Evolutionary conservation across 192 early-diverging fungal species (phyloP).

Genomic region (Diversispora epigaea): DNA sequence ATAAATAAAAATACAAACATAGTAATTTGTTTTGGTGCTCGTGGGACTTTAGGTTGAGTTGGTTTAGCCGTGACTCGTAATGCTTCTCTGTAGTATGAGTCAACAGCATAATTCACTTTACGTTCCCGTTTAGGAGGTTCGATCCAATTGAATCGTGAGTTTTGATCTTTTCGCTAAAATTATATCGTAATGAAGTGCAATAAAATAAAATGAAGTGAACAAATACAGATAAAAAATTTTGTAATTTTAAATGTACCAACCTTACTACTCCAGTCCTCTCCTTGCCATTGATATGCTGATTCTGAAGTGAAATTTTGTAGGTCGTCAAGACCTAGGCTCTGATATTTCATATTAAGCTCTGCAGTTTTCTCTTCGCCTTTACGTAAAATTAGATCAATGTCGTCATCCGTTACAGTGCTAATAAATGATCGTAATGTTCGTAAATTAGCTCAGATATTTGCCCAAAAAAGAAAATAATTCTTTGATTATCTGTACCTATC

Average conservation of each 20-base stretch:
- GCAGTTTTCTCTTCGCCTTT: constrained; percentile 85
- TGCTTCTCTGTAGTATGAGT: constrained; percentile 91
- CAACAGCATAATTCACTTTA: constrained; percentile 87
- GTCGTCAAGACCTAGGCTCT: constrained; percentile 88
- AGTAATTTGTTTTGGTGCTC: constrained; percentile 63
- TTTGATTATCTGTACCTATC: constrained; percentile 44
- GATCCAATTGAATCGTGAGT: constrained; percentile 78
- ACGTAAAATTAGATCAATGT: constrained; percentile 81
- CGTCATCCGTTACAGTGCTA: constrained; percentile 72
- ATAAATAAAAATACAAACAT: constrained; percentile 34
- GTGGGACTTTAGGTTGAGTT: constrained; percentile 54
- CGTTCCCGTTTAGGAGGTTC: constrained; percentile 93
- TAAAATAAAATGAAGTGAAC: too few species aligned
- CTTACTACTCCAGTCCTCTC: constrained; percentile 89
- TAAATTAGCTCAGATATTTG: neutral
- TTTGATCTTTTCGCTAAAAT: constrained; percentile 37
- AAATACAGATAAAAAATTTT: too few species aligned
- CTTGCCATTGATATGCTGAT: constrained; percentile 93
- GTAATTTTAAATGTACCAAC: constrained; percentile 18
- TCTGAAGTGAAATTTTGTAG: constrained; percentile 85
- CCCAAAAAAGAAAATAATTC: constrained; percentile 9
- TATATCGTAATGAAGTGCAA: too few species aligned
- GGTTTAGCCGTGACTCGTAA: constrained; percentile 66
- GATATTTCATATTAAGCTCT: constrained; percentile 87
- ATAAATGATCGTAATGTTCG: neutral